Base-by-base conservation (phyloP, 441 rosid species). In the Kokia cookei region DNA sequence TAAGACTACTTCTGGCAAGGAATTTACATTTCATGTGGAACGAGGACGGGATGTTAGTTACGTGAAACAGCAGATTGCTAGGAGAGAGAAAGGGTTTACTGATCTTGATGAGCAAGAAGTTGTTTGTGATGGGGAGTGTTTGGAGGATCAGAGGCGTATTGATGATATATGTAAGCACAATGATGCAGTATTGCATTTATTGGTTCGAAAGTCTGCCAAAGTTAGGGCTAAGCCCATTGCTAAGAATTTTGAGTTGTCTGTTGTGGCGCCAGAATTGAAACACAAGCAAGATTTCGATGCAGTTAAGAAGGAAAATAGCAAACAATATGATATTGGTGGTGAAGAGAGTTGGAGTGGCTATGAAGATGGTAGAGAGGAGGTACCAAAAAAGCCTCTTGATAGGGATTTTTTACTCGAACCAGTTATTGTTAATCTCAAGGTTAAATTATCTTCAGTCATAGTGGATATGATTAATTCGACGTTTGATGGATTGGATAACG, bases 41-140 rank as follows among this genome's bases (percentile, higher is more conserved):
- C 81, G 94, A 67, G 89, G 89, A 51, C 83, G 93, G 19, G 84
- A 90, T 77, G 90, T 91, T 77, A 88, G 94, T 1, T 89, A 91
- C 73, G 93, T 93, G 51, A 93, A 93, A 74, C 86, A 80, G 47
- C 88, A 88, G 97, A 74, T 91, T 83, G 86, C 92, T 3, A 85
- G 78, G 75, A 84, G 85, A 61, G 89, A 81, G 70, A 78, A 74
- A 58, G 86, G 77, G 71, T 77, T 88, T 68, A 85, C 64, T 77
- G 85, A 86, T 76, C 78, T 82, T 62, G 88, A 88, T 70, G 88
- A 87, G 72, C 92, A 90, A 13, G 96, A 88, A 61, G 80, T 90
- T 69, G 82, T 93, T 76, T 88, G 89, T 66, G 86, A 87, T 77
- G 97, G 97, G 17, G 87, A 91, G 83, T 77, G 54, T 70, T 76